phyloP scores from a whole-genome alignment of 78 protist genomes.

The Bigelowiella natans region DNA sequence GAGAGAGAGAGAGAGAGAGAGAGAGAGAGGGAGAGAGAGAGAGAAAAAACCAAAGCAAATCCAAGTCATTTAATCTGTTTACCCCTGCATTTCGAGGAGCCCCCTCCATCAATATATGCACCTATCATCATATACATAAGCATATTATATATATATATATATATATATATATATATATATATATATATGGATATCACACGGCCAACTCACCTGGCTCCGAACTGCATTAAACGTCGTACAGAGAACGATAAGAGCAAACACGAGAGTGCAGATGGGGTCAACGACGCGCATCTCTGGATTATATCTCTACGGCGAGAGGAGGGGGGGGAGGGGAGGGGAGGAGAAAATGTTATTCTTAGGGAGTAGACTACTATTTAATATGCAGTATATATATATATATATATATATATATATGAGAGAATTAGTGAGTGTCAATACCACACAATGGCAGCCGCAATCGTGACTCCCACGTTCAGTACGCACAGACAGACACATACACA shows the following conservation, averaged over 20 bases:
- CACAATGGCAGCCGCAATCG: constrained; percentile 47
- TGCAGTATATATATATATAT: too few species aligned
- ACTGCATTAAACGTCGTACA: constrained; percentile 42
- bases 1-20: constrained; percentile 5
- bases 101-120: background rate
- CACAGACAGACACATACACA: background rate
- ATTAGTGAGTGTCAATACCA: constrained; percentile 31
- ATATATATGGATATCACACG: too few species aligned
- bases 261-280: constrained; percentile 60
- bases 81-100: background rate
- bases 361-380: too few species aligned
- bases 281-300: constrained; percentile 47
- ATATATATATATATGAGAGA: too few species aligned
- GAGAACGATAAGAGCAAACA: constrained; percentile 58
- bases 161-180: too few species aligned
- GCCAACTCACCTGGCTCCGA: background rate
- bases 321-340: too few species aligned
- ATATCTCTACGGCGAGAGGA: too few species aligned
- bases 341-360: too few species aligned
- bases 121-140: constrained; percentile 35
- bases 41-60: background rate
- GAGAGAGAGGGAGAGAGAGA: background rate
- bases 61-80: background rate
- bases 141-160: constrained; percentile 41
- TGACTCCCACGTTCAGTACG: constrained; percentile 57